Evolutionary conservation across 495 filamentous ascomycete species (phyloP), one percentile per base, ranked within the genome.

Genomic region (Penicillium verhagenii): DNA sequence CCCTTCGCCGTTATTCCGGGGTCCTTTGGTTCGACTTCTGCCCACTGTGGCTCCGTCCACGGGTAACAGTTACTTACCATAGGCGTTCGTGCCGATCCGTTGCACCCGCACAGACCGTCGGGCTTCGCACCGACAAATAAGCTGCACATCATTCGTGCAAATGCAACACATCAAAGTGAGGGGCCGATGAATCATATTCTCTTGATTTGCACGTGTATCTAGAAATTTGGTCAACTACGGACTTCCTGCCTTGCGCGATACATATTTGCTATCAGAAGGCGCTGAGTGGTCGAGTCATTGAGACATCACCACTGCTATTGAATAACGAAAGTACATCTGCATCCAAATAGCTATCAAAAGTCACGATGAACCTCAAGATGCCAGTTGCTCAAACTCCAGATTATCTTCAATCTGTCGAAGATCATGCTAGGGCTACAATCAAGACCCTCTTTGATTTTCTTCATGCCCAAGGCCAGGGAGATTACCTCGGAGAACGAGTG

Each of bases 401-500:
- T 2, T 28, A n/a, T 23, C 35, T 61, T 11, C 23, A 33, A 19
- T 54, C 55, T 6, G 53, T 57, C 2, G 35, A 53, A 28, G 18
- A 54, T 14, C 33, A 65, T 46, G 55, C 58, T 3, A 43, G 51
- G 25, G 44, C 31, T 13, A 59, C 61, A 24, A 61, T 68, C 40
- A 52, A 37, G n/a, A 57, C 55, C 14, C 56, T 68, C 4, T 64
- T 68, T 47, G 40, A 38, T 6, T 64, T 64, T 21, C 50, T 68
- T 24, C 37, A 59, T 25, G 63, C 63, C 13, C 65, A 66, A 44
- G 65, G 65, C 4, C 55, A 66, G 21, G 42, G 57, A 10, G 63
- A 66, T 39, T 68, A 68, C 29, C 65, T 74, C 35, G 72, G 74
- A 28, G 74, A 77, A 44, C 55, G 53, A 23, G 65, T 77, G 39